Evolutionary conservation across 176 grass and related monocot species (phyloP).

Genomic region (Oropetium thomaeum): DNA sequence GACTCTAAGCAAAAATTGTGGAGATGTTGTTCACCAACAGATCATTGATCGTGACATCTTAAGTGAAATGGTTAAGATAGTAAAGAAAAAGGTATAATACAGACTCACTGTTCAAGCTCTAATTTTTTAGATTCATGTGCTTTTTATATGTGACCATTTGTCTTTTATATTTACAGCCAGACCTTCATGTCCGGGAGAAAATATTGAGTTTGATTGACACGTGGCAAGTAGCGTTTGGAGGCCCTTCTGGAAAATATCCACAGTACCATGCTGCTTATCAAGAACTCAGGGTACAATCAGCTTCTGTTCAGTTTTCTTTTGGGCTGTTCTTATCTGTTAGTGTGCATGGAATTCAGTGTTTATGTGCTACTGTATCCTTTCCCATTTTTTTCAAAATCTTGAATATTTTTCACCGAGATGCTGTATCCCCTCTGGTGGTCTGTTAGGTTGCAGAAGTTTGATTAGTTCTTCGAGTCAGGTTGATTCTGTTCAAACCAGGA

Average conservation of each 20-base stretch:
- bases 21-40: conserved; percentile 79
- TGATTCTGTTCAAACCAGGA: conserved; percentile 13
- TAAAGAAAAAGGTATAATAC: conserved; percentile 94
- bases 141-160: conserved; percentile 22
- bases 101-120: conserved; percentile 15
- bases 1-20: conserved; percentile 99
- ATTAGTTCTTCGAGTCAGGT: not conserved
- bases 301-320: conserved; percentile 1
- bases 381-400: not conserved
- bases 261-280: conserved; percentile 88
- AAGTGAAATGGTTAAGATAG: conserved; percentile 99
- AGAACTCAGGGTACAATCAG: conserved; percentile 76
- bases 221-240: conserved; percentile 99
- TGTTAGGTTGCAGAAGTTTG: not conserved
- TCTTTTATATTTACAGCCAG: conserved; percentile 56
- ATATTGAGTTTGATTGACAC: conserved; percentile 93
- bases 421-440: not conserved
- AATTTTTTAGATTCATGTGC: conserved; percentile 24
- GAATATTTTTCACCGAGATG: not conserved
- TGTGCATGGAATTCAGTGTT: not conserved
- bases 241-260: conserved; percentile 74
- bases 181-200: conserved; percentile 89
- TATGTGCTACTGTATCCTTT: not conserved
- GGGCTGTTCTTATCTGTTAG: conserved; percentile 6
- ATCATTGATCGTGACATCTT: conserved; percentile 96